Evolutionary conservation across 2,329 filamentous ascomycete species (phyloP).

Genomic region (Sclerotinia sclerotiorum): DNA sequence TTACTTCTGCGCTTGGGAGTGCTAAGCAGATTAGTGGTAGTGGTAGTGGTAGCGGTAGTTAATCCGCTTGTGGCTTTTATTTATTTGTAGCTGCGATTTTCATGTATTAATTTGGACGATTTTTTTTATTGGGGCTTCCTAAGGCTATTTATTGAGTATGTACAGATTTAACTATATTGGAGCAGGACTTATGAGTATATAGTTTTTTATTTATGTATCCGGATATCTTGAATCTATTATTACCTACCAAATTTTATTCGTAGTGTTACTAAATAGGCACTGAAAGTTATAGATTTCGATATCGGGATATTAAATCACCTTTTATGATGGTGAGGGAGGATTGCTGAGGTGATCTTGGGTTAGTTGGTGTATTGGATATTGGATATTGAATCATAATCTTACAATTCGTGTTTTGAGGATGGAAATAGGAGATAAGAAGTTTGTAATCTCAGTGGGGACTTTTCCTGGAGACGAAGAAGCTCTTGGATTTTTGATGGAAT

Average conservation of each 20-base stretch:
- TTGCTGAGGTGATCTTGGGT: too few relatives aligned
- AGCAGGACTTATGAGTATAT: background rate
- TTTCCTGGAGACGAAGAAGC: too few relatives aligned
- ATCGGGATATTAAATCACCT: background rate
- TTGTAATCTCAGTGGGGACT: too few relatives aligned
- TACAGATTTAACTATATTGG: background rate
- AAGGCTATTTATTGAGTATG: background rate
- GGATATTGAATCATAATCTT: too few relatives aligned
- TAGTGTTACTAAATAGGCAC: too few relatives aligned
- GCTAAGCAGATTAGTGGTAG: constrained; percentile 26
- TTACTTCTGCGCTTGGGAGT: constrained; percentile 37
- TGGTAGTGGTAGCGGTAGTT: constrained; percentile 25
- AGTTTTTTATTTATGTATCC: background rate
- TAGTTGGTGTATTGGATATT: too few relatives aligned
- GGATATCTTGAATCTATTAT: background rate
- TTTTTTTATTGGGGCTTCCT: background rate
- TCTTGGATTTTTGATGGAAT: too few relatives aligned
- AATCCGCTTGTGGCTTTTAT: background rate
- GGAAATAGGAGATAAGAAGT: too few relatives aligned
- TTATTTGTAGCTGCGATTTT: background rate
- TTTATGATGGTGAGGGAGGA: too few relatives aligned
- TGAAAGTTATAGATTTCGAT: background rate
- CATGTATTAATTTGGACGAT: background rate
- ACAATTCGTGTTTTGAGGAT: too few relatives aligned
- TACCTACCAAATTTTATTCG: background rate